Evolutionary conservation across 1,139 yeast genomes (phyloP).

Genomic region (Debaryomyces robertsiae): DNA sequence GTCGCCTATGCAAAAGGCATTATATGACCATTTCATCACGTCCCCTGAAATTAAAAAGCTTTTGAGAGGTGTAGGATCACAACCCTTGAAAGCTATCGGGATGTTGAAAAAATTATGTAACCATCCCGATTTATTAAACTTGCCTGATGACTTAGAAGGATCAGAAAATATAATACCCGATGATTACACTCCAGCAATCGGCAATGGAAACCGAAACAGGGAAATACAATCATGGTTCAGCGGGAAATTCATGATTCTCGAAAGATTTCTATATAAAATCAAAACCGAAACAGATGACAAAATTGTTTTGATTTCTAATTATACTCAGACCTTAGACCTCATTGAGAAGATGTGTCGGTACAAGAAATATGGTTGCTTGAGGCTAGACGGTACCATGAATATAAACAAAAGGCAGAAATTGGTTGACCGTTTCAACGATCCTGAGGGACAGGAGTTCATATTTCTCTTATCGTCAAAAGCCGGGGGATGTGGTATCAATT

Average conservation of each 20-base stretch:
- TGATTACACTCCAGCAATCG: slow-evolving; percentile 55
- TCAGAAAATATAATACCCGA: slow-evolving; percentile 68
- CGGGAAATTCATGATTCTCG: slow-evolving; percentile 66
- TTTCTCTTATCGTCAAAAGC: slow-evolving; percentile 93
- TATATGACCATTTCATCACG: slow-evolving; percentile 75
- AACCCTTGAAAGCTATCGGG: slow-evolving; percentile 90
- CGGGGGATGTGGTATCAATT: slow-evolving; percentile 98
- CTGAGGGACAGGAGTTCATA: slow-evolving; percentile 84
- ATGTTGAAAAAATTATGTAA: slow-evolving; percentile 85
- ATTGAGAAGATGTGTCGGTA: slow-evolving; percentile 83
- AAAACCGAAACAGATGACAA: slow-evolving; percentile 85
- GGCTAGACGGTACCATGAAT: slow-evolving; percentile 91
- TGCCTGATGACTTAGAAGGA: slow-evolving; percentile 79
- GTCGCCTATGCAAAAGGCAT: slow-evolving; percentile 70
- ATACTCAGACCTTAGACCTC: slow-evolving; percentile 89
- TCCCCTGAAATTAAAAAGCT: slow-evolving; percentile 78
- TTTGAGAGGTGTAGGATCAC: slow-evolving; percentile 72
- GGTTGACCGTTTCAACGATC: slow-evolving; percentile 89
- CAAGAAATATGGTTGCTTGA: slow-evolving; percentile 71
- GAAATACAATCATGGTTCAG: slow-evolving; percentile 63
- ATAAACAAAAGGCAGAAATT: slow-evolving; percentile 91
- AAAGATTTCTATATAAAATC: slow-evolving; percentile 76
- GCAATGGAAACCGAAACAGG: slow-evolving; percentile 43
- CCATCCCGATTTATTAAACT: slow-evolving; percentile 81
- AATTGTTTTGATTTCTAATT: slow-evolving; percentile 90